A percentile compares a stretch with the other conserved stretches of the same genome.
phyloP scores from a whole-genome alignment of 805 yeast species.

The Maudiozyma bulderi region DNA sequence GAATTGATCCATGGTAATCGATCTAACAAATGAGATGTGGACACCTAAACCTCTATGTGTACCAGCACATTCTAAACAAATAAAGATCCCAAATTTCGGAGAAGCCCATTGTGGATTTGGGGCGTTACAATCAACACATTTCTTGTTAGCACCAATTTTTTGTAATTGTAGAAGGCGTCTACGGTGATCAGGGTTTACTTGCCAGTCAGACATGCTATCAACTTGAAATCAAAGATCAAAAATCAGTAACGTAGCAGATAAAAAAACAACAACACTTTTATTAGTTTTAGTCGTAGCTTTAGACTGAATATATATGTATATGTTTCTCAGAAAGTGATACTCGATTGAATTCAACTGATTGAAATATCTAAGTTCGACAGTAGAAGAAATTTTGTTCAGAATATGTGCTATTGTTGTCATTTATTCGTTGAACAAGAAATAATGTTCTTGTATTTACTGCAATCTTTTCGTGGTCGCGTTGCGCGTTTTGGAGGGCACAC shows the following conservation, averaged over 20 bases:
- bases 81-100: constrained; percentile 94
- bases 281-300: no score
- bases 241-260: no score
- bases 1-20: constrained; percentile 97
- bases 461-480: no score
- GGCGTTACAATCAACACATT: constrained; percentile 88
- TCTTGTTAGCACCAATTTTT: constrained; percentile 71
- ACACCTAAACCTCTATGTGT: constrained; percentile 93
- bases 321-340: background rate
- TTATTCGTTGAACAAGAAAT: no score
- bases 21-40: constrained; percentile 90
- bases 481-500: no score
- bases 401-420: no score
- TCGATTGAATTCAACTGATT: background rate
- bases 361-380: no score
- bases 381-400: no score
- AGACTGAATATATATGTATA: no score
- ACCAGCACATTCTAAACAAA: constrained; percentile 97
- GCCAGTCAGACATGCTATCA: constrained; percentile 51
- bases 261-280: no score
- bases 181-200: constrained; percentile 88
- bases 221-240: background rate
- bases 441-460: no score
- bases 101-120: constrained; percentile 99
- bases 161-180: constrained; percentile 70